A percentile compares a stretch with the other conserved stretches of the same genome.
phyloP scores from a whole-genome alignment of 768 basidiomycete species.

The Tulasnella sp. region DNA sequence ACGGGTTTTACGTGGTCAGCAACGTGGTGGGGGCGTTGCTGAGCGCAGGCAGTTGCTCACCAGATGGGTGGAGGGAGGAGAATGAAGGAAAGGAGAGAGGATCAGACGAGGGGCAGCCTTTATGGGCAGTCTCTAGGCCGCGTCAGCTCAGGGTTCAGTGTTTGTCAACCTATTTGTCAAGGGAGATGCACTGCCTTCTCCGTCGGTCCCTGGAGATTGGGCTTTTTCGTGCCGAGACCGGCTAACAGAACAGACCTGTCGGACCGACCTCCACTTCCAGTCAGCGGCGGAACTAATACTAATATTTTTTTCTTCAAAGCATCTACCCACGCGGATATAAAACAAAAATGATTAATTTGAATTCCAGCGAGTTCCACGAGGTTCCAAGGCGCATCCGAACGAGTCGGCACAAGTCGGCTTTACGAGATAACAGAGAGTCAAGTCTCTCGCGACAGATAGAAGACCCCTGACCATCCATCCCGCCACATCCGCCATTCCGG shows the following conservation, averaged over 20 bases:
- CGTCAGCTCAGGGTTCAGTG: background rate
- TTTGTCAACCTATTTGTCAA: background rate
- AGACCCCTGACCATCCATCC: background rate
- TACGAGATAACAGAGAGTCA: slow-evolving; percentile 4
- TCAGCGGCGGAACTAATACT: background rate
- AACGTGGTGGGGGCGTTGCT: background rate
- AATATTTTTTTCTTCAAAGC: background rate
- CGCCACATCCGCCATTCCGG: background rate
- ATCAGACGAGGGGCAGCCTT: background rate
- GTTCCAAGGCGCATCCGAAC: background rate
- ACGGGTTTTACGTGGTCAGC: background rate
- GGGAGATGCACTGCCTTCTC: background rate
- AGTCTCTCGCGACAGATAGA: background rate
- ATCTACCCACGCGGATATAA: background rate
- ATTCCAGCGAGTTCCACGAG: background rate
- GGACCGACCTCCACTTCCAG: background rate
- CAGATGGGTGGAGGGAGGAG: slow-evolving; percentile 1
- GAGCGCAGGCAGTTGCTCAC: background rate
- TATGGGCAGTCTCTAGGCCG: background rate
- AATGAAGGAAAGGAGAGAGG: background rate
- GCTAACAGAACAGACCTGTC: background rate
- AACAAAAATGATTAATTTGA: background rate
- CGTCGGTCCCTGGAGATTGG: background rate
- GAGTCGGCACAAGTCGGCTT: slow-evolving; percentile 1
- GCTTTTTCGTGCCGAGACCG: background rate